Evolutionary conservation across 2,329 filamentous ascomycete species (phyloP).

Genomic region (Cryphonectria naterciae): DNA sequence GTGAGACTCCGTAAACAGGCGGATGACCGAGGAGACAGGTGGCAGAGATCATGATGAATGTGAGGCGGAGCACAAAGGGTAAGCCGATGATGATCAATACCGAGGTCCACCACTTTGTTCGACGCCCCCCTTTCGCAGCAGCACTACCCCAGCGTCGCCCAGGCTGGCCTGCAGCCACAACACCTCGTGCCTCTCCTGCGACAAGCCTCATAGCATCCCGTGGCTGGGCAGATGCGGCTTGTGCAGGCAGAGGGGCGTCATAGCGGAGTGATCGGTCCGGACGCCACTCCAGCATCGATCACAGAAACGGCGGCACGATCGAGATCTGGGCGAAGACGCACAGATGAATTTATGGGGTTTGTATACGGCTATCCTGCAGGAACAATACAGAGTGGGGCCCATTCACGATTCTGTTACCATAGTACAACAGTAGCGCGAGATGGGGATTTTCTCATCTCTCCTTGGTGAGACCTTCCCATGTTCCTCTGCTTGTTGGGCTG

Average conservation of each 20-base stretch:
- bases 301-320: background rate
- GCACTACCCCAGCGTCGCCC: background rate
- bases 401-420: background rate
- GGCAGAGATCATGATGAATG: background rate
- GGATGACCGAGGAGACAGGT: background rate
- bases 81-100: background rate
- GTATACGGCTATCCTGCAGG: conserved; percentile 1
- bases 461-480: conserved; percentile 7
- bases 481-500: background rate
- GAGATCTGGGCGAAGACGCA: conserved; percentile 10
- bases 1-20: background rate
- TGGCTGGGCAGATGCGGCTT: conserved; percentile 12
- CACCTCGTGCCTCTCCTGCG: background rate
- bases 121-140: background rate
- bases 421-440: background rate
- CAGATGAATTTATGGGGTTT: conserved; percentile 1
- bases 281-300: conserved; percentile 7
- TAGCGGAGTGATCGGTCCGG: conserved; percentile 12
- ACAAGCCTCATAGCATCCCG: background rate
- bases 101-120: background rate
- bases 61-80: background rate
- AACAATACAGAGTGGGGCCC: background rate
- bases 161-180: background rate
- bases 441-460: background rate
- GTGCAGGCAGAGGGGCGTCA: background rate